Conservation (phyloP, 2,329 filamentous ascomycete species). For the Paracoccidioides brasiliensis region DNA sequence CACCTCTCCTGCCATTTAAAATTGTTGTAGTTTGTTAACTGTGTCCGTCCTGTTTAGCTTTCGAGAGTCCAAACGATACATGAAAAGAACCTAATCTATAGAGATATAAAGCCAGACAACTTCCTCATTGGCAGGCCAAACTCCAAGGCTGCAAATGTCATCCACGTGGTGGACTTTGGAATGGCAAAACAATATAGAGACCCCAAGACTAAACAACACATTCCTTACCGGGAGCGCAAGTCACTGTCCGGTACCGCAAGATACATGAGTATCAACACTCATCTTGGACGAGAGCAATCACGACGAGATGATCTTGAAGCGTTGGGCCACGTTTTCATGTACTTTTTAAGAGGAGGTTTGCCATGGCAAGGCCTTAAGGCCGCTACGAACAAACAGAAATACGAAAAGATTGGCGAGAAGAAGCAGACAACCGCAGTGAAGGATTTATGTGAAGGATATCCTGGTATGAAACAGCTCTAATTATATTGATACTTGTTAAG, state of each 20-base stretch:
- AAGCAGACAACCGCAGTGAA: constrained; percentile 97
- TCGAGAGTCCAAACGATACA: constrained; percentile 90
- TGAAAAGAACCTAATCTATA: constrained; percentile 98
- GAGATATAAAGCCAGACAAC: constrained; percentile 99
- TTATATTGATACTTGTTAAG: too few relatives aligned
- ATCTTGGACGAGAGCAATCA: constrained; percentile 90
- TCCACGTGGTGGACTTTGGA: constrained; percentile 96
- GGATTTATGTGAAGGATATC: constrained; percentile 91
- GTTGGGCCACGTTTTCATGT: constrained; percentile 56
- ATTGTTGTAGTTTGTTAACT: neutral
- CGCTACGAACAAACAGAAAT: constrained; percentile 83
- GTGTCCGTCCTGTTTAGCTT: constrained; percentile 39
- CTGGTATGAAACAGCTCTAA: constrained; percentile 45
- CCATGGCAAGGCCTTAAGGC: constrained; percentile 58
- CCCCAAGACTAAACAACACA: constrained; percentile 98
- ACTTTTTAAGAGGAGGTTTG: constrained; percentile 52
- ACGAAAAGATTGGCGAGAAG: constrained; percentile 99
- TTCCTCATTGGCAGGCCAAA: constrained; percentile 89
- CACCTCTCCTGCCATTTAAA: neutral
- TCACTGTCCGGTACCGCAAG: constrained; percentile 90
- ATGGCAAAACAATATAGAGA: constrained; percentile 99
- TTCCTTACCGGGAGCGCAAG: constrained; percentile 93
- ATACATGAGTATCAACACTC: constrained; percentile 99
- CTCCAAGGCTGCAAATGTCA: constrained; percentile 92
- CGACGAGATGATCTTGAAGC: constrained; percentile 92